Evolutionary conservation across 2,329 filamentous ascomycete species (phyloP), one percentile per base, ranked within the genome.

Genomic region (Mycocentrospora acerina): DNA sequence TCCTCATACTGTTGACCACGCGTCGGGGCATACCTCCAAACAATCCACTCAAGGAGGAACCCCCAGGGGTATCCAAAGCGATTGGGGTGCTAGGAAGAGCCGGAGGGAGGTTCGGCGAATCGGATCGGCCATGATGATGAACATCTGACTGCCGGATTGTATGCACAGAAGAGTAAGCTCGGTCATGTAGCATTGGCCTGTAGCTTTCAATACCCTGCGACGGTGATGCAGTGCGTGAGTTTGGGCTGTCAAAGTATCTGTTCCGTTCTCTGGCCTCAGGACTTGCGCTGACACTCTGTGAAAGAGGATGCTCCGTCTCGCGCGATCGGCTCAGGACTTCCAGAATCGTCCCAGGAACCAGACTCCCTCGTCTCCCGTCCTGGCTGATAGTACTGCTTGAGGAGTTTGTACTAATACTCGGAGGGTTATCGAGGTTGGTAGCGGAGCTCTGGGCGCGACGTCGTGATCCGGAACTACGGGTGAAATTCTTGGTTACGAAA

Each of bases 231-330:
- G 68, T 67, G 32, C 66, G 67, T 40, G 68, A 67, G 42, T 60
- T 58, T 25, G 64, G 53, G 11, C 55, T 56, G 43, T 67, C 48
- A 28, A 70, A 69, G 42, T 59, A 69, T 17, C 49, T 63, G 4
- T 50, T 37, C 24, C 57, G 51, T 29, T 69, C 65, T 29, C 48
- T 62, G 11, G 71, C 66, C 32, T 83, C 80, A 1, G 86, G 86
- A 57, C 82, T 87, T 13, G 80, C 85, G 24, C 80, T 82, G 32
- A 87, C 78, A 60, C 86, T 90, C 52, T 88, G 84, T 13, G 86
- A 81, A 28, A 91, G 69, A 14, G 87, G 86, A 62, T 91, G 87
- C 36, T 88, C 85, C 32, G 70, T 68, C 35, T 77, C 74, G 52
- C 72, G 67, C 29, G 73, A 73, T 31, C 70, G 64, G 43, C 74